Evolutionary conservation across 1,139 yeast species (phyloP).

Genomic region (Pichia sp.): DNA sequence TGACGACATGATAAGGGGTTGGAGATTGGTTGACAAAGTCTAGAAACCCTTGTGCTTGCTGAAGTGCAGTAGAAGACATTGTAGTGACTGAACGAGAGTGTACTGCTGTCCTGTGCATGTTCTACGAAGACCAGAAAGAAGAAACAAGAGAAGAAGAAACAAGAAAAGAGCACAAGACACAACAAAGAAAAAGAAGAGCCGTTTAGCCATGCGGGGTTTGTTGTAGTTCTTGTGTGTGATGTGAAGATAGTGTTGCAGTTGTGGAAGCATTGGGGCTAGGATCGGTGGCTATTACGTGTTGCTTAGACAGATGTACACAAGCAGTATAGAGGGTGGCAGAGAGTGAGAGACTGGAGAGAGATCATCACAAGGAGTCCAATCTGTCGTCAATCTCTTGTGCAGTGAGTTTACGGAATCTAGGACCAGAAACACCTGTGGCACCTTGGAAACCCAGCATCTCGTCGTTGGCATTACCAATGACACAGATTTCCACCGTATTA

Average conservation of each 20-base stretch:
- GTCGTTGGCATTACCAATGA: slow-evolving; percentile 80
- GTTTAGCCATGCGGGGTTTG: too few species aligned
- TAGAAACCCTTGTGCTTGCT: slow-evolving; percentile 56
- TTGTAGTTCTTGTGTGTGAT: too few species aligned
- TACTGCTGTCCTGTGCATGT: too few species aligned
- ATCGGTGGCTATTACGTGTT: not conserved
- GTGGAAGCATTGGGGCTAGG: too few species aligned
- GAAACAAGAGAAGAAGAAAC: too few species aligned
- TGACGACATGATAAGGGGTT: slow-evolving; percentile 92
- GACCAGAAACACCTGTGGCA: slow-evolving; percentile 68
- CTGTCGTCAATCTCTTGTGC: slow-evolving; percentile 94
- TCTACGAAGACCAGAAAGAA: too few species aligned
- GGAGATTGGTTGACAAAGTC: slow-evolving; percentile 81
- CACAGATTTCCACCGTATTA: slow-evolving; percentile 87
- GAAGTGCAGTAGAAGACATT: slow-evolving; percentile 18
- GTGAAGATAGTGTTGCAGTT: too few species aligned
- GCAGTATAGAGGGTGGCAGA: not conserved
- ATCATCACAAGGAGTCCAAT: slow-evolving; percentile 76
- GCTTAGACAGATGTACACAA: not conserved
- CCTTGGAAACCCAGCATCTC: slow-evolving; percentile 81
- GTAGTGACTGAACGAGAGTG: too few species aligned
- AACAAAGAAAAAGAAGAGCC: too few species aligned
- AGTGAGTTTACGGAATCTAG: slow-evolving; percentile 77
- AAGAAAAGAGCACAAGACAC: too few species aligned
- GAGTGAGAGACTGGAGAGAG: too few species aligned